Evolutionary conservation across 2,329 filamentous ascomycete genomes (phyloP), one percentile per base, ranked within the genome.

Genomic region (Alternaria metachromatica): DNA sequence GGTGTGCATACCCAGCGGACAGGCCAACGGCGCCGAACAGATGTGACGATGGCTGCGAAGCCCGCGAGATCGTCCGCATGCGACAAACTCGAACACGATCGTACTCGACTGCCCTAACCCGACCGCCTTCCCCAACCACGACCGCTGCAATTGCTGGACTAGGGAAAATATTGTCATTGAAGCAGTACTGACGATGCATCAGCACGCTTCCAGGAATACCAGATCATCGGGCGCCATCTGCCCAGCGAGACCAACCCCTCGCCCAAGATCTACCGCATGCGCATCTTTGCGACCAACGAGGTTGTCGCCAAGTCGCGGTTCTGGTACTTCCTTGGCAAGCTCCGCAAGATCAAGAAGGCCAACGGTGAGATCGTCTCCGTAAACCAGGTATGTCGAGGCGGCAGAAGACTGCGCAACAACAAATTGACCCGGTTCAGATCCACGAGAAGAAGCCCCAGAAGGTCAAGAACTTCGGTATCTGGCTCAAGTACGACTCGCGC

Each of bases 391-490:
- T 81, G 91, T 87, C 70, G 49, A 48, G 56, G 8, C 44, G 5
- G 46, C 11, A 30, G 8, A 55, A 37, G 43, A 23, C 15, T 13
- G 25, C 15, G 45, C 30, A 30, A 44, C 23, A 11, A 37, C 30
- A 63, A 23, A 49, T 66, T 77, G 63, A 77, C 60, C 54, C 26
- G 26, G 55, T 41, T 41, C 18, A 97, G 94, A 96, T 99, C 88
- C 86, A 89, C 87, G 96, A 99, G 94, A 98, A 98, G 92, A 94
- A 93, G 85, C 96, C 96, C 80, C 88, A 94, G 82, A 97, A 97
- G 89, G 94, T 99, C 90, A 99, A 99, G 94, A 99, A 97, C 92
- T 98, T 99, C 84, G 96, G 96, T 84, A 91, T 99, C 90, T 99
- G 96, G 96, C 91, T 99, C 87, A 94, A 96, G 84, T 99, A 99